Evolutionary conservation across 106 monocot genomes (phyloP).

Genomic region (Dioscorea zingiberensis): DNA sequence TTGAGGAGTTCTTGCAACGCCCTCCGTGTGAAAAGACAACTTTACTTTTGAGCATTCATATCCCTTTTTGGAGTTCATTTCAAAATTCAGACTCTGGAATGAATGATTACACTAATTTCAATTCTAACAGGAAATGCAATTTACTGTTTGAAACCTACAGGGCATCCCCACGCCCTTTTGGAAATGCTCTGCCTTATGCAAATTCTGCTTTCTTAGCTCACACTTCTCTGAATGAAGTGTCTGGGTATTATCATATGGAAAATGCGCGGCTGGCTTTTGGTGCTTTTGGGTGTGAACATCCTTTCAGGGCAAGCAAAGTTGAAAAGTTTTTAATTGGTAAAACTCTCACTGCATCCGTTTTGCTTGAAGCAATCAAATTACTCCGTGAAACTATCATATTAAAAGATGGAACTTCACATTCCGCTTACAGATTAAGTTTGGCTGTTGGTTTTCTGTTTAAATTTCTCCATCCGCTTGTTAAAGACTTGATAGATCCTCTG

Average conservation of each 20-base stretch:
- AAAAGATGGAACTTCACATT: constrained; percentile 44
- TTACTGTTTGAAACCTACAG: constrained; percentile 62
- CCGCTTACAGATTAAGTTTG: constrained; percentile 54
- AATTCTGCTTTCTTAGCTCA: constrained; percentile 74
- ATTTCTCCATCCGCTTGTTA: constrained; percentile 42
- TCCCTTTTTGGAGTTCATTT: constrained; percentile 41
- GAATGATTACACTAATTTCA: neutral
- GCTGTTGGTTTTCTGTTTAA: constrained; percentile 67
- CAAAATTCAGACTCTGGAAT: neutral
- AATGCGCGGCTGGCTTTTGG: constrained; percentile 62
- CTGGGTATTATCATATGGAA: constrained; percentile 26
- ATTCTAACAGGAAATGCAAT: neutral
- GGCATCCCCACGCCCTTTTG: constrained; percentile 71
- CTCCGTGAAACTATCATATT: constrained; percentile 40
- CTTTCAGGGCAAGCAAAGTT: constrained; percentile 52
- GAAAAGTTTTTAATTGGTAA: constrained; percentile 53
- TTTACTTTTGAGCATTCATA: constrained; percentile 51
- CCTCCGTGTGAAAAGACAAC: constrained; percentile 34
- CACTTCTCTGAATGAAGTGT: constrained; percentile 16
- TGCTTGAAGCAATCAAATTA: constrained; percentile 56
- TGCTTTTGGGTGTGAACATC: constrained; percentile 57
- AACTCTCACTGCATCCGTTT: constrained; percentile 38
- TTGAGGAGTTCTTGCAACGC: constrained; percentile 56
- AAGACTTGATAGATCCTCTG: constrained; percentile 11
- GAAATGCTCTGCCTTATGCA: constrained; percentile 69